A percentile compares a stretch with the other conserved stretches of the same genome.
Conservation (phyloP, 331 rosid species). For the Acacia concinna region DNA sequence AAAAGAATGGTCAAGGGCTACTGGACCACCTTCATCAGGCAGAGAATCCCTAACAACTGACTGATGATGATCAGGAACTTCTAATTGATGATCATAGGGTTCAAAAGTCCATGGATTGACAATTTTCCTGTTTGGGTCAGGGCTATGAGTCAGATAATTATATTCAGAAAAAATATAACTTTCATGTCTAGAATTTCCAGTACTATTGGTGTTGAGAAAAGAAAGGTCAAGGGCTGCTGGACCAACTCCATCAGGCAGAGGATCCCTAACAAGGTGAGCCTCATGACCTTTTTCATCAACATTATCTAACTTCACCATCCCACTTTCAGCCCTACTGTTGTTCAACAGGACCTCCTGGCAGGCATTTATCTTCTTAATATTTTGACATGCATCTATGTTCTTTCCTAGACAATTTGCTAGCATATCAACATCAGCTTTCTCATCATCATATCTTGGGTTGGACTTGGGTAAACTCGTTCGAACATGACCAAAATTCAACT, state of each 20-base stretch:
- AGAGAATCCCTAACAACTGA: slow-evolving; percentile 57
- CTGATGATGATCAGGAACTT: slow-evolving; percentile 20
- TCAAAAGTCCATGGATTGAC: slow-evolving; percentile 38
- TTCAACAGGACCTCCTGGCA: slow-evolving; percentile 29
- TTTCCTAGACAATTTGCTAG: slow-evolving; percentile 26
- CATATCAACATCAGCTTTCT: slow-evolving; percentile 16
- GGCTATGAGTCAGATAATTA: slow-evolving; percentile 30
- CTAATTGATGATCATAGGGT: slow-evolving; percentile 25
- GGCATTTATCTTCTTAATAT: slow-evolving; percentile 14
- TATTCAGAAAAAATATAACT: slow-evolving; percentile 39
- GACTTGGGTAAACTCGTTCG: slow-evolving; percentile 55
- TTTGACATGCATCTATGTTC: slow-evolving; percentile 22
- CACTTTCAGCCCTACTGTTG: slow-evolving; percentile 29
- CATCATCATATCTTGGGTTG: slow-evolving; percentile 48
- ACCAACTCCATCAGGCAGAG: slow-evolving; percentile 42
- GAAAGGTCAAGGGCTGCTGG: slow-evolving; percentile 39
- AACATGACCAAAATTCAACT: slow-evolving; percentile 59
- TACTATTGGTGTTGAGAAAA: slow-evolving; percentile 12
- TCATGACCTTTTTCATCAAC: slow-evolving; percentile 31
- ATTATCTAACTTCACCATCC: slow-evolving; percentile 33
- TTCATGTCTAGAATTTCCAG: slow-evolving; percentile 36
- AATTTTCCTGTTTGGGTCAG: slow-evolving; percentile 20
- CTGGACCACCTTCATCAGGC: slow-evolving; percentile 39
- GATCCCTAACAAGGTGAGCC: slow-evolving; percentile 55
- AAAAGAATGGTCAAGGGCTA: slow-evolving; percentile 39